Evolutionary conservation across 306 rosid genomes (phyloP), one percentile per base, ranked within the genome.

Genomic region (Fragaria ananassa): DNA sequence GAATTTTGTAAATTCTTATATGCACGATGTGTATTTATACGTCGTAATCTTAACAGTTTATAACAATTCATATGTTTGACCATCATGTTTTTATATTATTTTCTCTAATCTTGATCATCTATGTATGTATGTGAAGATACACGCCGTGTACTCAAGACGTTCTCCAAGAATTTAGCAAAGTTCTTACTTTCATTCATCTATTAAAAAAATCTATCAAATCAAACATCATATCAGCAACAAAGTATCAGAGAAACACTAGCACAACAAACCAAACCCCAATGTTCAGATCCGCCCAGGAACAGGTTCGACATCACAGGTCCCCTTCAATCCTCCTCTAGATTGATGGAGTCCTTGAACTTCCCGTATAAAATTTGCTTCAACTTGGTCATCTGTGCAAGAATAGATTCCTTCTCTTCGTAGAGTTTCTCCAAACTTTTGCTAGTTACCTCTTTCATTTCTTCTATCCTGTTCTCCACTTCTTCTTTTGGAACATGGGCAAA

Each of bases 281-380:
- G 6, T 41, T 41, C 8, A 41, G 44, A 41, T 41, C 9, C 10
- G 44, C 10, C 44, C 44, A 41, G 44, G 9, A 41, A 41, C 9
- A 41, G 44, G 1, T 41, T 41, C 44, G 44, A 7, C 10, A 8
- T 34, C n/a, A 31, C 41, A 27, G 8, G 10, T 14, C 44, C n/a
- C n/a, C 5, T 57, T 72, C 83, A 95, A 46, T 95, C 97, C 86
- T 95, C 98, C 85, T 95, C 97, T 57, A 95, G 97, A 89, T 95
- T 95, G 84, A 95, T 95, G 15, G 98, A 95, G 76, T 95, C 98
- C 63, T 92, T 88, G 91, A 95, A 92, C 85, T 95, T 95, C 12
- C 88, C 97, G 21, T 95, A 95, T 86, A 95, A 74, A 72, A 92
- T 83, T 83, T 82, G 83, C 93, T 95, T 92, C 86, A 92, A 80